Conservation (phyloP, 257 asterid genomes). For the Nicotiana tomentosiformis region DNA sequence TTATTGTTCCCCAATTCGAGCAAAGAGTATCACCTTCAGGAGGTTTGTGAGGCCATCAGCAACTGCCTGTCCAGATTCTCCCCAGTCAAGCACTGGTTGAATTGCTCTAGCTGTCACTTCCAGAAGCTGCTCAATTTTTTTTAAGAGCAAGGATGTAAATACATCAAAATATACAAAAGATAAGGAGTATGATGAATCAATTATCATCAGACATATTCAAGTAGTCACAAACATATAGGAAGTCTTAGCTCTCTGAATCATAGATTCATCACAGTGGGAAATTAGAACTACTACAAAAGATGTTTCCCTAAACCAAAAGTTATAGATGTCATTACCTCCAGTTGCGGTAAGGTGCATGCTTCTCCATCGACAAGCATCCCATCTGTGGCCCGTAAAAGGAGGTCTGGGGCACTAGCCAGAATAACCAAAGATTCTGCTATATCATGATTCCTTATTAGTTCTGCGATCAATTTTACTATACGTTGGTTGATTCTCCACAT, state of each 20-base stretch:
- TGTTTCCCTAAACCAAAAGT: constrained; percentile 36
- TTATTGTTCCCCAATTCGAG: background rate
- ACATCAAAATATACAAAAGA: background rate
- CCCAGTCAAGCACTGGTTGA: constrained; percentile 90
- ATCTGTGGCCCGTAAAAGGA: constrained; percentile 94
- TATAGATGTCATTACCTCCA: constrained; percentile 58
- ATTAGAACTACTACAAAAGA: background rate
- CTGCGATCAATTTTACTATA: constrained; percentile 82
- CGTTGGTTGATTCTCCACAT: constrained; percentile 96
- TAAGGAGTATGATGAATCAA: constrained; percentile 2
- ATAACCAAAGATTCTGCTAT: constrained; percentile 81
- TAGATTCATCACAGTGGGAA: background rate
- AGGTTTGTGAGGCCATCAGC: constrained; percentile 93
- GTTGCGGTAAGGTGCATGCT: constrained; percentile 98
- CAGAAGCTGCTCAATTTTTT: constrained; percentile 49
- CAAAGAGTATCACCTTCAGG: constrained; percentile 57
- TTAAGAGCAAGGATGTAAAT: constrained; percentile 17
- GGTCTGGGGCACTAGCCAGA: constrained; percentile 86
- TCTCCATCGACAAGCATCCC: constrained; percentile 99
- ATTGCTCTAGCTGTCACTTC: constrained; percentile 96
- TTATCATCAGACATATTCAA: background rate
- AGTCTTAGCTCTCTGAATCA: background rate
- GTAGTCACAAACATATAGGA: background rate
- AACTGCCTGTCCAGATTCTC: constrained; percentile 82
- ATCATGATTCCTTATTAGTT: constrained; percentile 94